Evolutionary conservation across 164 flowering plant genomes (phyloP), one percentile per base, ranked within the genome.

Genomic region (Tetrastigma voinierianum): DNA sequence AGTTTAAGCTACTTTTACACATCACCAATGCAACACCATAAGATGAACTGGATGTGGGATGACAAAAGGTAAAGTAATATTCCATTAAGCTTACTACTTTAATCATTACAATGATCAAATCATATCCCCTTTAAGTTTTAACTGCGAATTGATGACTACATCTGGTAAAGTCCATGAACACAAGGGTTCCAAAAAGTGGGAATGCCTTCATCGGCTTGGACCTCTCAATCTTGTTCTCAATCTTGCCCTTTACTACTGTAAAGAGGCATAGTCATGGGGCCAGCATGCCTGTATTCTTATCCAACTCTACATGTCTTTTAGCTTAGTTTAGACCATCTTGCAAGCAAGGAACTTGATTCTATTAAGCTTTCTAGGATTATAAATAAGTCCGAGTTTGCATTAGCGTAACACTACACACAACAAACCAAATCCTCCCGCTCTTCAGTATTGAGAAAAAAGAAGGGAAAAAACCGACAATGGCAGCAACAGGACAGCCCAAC

Each of bases 261-360:
- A 52, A 25, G 46, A 51, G 4, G 4, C 45, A 12, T 18, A 20
- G 40, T 25, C 40, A 25, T 25, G 17, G 65, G 54, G 53, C 52
- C 54, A 64, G 47, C 47, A 64, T 20, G 12, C 10, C 9, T 4
- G 11, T 15, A 64, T 32, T 7, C 58, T 47, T 56, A 56, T 45
- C 56, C 18, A n/a, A 25, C 4, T 25, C 40, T 14, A 40, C n/a
- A 55, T 54, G 53, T 4, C 55, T 68, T 69, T 58, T n/a, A 9
- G 40, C 70, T 67, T 72, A 17, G 9, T 45, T 60, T 59, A 20
- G 54, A 6, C 65, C 68, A 16, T 65, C 61, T 47, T 16, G 57
- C 83, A 80, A 80, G 83, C 69, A 80, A 80, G 78, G 83, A 62
- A 80, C 78, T 68, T 55, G 68, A 25, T 76, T 57, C 78, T 68